A percentile compares a stretch with the other conserved stretches of the same genome.
phyloP scores from a whole-genome alignment of 345 rosid genomes.

The Ailanthus altissimus region DNA sequence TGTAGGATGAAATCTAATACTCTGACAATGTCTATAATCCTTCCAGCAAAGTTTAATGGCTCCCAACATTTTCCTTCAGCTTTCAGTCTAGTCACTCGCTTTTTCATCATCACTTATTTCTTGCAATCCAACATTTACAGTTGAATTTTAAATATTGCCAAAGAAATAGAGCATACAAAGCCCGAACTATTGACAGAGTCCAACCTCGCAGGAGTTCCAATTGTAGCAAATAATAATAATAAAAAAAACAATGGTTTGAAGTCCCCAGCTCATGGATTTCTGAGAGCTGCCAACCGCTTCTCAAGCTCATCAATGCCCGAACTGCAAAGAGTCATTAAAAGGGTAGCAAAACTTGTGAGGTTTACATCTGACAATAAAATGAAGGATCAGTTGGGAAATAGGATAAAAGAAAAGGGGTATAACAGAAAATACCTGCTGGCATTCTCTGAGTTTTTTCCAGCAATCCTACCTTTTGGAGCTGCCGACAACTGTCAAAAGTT shows the following conservation, averaged over 20 bases:
- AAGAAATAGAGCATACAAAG: background rate
- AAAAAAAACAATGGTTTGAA: background rate
- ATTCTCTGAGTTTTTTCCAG: conserved; percentile 59
- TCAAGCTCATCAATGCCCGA: conserved; percentile 76
- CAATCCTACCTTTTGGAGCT: conserved; percentile 81
- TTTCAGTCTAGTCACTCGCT: background rate
- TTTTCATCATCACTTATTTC: background rate
- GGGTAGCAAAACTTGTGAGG: conserved; percentile 1
- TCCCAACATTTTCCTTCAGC: background rate
- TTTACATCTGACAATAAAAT: background rate
- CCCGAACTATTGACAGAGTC: conserved; percentile 18
- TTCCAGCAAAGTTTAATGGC: background rate
- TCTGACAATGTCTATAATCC: background rate
- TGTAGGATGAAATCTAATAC: too few relatives aligned
- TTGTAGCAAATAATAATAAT: background rate
- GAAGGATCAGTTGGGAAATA: background rate
- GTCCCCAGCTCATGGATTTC: conserved; percentile 46
- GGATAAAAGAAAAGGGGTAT: background rate
- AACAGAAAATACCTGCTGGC: conserved; percentile 59
- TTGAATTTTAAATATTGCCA: background rate
- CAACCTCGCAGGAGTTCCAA: background rate
- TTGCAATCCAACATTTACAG: background rate
- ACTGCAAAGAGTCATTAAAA: conserved; percentile 40
- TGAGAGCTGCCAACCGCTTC: conserved; percentile 90
- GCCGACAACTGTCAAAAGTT: conserved; percentile 61